Conservation (phyloP, 2,329 filamentous ascomycete species). For the Claviceps sp. region DNA sequence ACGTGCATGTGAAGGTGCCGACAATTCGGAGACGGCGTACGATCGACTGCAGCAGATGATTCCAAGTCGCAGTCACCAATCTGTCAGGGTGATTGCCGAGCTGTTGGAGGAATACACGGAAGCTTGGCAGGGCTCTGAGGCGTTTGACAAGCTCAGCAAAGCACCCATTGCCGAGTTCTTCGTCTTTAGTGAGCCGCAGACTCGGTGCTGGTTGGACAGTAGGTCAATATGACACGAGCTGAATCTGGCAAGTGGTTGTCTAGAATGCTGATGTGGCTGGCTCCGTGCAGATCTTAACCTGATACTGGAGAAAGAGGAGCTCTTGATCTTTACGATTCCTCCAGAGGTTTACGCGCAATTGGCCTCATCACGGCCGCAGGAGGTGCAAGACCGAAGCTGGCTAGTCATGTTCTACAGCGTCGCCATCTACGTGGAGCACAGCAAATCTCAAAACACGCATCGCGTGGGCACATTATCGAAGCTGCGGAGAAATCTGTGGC, state of each 20-base stretch:
- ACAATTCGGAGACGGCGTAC: not conserved
- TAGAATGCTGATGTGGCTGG: not conserved
- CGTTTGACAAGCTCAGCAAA: not conserved
- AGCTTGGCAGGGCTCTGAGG: not conserved
- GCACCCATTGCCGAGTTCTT: not conserved
- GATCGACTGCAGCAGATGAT: not conserved
- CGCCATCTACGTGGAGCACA: not conserved
- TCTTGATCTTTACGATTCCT: not conserved
- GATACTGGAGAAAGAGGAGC: not conserved
- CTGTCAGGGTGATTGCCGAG: not conserved
- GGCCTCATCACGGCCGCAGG: not conserved
- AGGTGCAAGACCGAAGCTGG: slow-evolving; percentile 1
- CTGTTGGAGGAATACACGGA: not conserved
- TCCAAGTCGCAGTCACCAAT: not conserved
- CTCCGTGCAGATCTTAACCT: not conserved
- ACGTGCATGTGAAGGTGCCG: not conserved
- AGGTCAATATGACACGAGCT: not conserved
- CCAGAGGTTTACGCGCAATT: not conserved
- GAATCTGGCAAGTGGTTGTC: not conserved
- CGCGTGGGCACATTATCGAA: not conserved
- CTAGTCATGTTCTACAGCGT: slow-evolving; percentile 5
- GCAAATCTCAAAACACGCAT: not conserved
- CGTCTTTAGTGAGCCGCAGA: not conserved
- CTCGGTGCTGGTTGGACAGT: not conserved
- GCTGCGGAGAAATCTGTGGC: slow-evolving; percentile 1